Evolutionary conservation across 768 basidiomycete species (phyloP).

Genomic region (Suillus lakei): DNA sequence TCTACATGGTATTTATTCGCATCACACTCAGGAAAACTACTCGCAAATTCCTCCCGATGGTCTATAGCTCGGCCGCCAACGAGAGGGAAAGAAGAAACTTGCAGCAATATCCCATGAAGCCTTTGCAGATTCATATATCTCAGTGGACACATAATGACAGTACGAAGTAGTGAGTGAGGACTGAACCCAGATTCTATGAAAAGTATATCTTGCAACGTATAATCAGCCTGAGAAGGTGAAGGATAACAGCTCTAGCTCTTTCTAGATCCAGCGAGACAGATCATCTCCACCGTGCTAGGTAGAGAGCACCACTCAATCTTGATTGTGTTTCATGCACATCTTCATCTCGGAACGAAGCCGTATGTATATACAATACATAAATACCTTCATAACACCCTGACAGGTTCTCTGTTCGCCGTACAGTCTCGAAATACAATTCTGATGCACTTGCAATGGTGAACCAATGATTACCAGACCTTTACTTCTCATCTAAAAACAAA

Average conservation of each 20-base stretch:
- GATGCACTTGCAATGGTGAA: not conserved
- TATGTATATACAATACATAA: not conserved
- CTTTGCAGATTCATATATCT: not conserved
- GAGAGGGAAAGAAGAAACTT: not conserved
- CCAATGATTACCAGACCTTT: not conserved
- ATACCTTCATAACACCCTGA: not conserved
- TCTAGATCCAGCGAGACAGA: not conserved
- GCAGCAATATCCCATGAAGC: not conserved
- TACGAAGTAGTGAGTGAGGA: not conserved
- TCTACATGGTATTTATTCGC: constrained; percentile 31
- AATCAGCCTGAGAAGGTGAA: not conserved
- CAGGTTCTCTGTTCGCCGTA: not conserved
- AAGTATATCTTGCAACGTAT: not conserved
- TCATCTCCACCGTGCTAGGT: not conserved
- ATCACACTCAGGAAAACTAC: constrained; percentile 16
- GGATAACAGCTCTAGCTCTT: too few species aligned
- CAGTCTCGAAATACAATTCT: not conserved
- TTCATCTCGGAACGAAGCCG: not conserved
- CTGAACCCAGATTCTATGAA: not conserved
- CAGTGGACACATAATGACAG: not conserved
- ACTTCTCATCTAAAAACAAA: too few species aligned
- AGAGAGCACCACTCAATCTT: not conserved
- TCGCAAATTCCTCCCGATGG: not conserved
- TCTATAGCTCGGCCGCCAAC: not conserved
- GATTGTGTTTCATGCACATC: not conserved